A percentile compares a stretch with the other conserved stretches of the same genome.
Conservation (phyloP, 768 basidiomycete genomes). For the Pleurotus salmoneostramineus region DNA sequence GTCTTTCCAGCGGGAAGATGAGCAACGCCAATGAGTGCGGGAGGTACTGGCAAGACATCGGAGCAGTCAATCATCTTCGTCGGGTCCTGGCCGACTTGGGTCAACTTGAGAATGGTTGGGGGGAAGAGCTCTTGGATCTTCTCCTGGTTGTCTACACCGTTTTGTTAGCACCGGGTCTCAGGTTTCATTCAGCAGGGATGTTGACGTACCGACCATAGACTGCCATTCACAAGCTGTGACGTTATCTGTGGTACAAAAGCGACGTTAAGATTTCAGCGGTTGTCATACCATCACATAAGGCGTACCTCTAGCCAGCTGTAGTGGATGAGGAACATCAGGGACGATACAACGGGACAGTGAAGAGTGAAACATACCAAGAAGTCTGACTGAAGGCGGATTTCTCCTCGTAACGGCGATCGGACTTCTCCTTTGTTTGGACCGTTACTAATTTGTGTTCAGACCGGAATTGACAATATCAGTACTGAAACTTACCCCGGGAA, state of each 20-base stretch:
- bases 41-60: constrained; percentile 36
- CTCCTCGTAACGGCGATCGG: constrained; percentile 13
- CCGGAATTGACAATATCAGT: not conserved
- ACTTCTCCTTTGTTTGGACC: constrained; percentile 12
- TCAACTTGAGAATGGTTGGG: constrained; percentile 40
- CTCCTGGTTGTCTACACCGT: constrained; percentile 21
- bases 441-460: constrained; percentile 1
- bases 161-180: not conserved
- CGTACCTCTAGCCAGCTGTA: constrained; percentile 14
- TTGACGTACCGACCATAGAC: constrained; percentile 28
- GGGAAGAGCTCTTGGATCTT: constrained; percentile 30
- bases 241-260: constrained; percentile 22
- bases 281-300: not conserved
- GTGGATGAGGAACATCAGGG: not conserved
- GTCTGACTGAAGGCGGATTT: constrained; percentile 17
- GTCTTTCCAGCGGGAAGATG: constrained; percentile 28
- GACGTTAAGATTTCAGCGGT: not conserved
- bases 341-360: not conserved
- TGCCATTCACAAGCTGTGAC: constrained; percentile 48
- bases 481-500: constrained; percentile 31
- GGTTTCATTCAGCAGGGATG: no score
- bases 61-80: constrained; percentile 36
- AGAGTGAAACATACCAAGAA: constrained; percentile 4
- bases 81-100: constrained; percentile 34
- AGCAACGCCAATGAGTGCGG: constrained; percentile 18